Evolutionary conservation across 495 filamentous ascomycete genomes (phyloP).

Genomic region (Wilcoxina mikolae): DNA sequence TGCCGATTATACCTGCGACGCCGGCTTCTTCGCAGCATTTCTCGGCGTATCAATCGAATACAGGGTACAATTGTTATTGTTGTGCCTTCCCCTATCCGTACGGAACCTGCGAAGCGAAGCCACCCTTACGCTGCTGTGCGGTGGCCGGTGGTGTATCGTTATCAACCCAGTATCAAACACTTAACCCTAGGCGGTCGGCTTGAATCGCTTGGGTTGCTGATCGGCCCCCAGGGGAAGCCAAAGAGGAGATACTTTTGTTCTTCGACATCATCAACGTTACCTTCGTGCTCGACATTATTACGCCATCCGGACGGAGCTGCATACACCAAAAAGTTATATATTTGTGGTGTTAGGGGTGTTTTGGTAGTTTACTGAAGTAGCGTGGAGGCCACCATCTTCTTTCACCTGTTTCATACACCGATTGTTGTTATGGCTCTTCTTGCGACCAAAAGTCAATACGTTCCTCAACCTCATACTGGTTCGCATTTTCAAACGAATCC

Average conservation of each 20-base stretch:
- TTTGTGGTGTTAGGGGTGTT: no score
- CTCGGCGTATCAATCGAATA: conserved; percentile 1
- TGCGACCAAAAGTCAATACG: conserved; percentile 69
- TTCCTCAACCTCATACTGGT: conserved; percentile 38
- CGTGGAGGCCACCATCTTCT: background rate
- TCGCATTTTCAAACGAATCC: conserved; percentile 35
- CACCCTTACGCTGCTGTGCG: no score
- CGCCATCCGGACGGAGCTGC: background rate
- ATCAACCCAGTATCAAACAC: background rate
- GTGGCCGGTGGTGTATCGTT: background rate
- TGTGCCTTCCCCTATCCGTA: background rate
- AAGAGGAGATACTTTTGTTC: background rate
- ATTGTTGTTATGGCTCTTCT: conserved; percentile 57
- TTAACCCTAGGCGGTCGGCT: background rate
- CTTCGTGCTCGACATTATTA: background rate
- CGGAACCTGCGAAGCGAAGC: background rate
- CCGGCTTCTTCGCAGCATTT: conserved; percentile 1
- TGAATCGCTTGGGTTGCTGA: background rate
- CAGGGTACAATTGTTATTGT: background rate
- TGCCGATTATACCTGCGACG: conserved; percentile 5
- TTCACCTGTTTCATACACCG: background rate
- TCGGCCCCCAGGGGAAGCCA: background rate
- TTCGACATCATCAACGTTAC: background rate
- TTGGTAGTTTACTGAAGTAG: no score
- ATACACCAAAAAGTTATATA: background rate